These are phyloP conservation scores for Dichotomocladium elegans DNA, from an alignment of 371 early-diverging fungal genomes.

Conservation along the genomic window DNA sequence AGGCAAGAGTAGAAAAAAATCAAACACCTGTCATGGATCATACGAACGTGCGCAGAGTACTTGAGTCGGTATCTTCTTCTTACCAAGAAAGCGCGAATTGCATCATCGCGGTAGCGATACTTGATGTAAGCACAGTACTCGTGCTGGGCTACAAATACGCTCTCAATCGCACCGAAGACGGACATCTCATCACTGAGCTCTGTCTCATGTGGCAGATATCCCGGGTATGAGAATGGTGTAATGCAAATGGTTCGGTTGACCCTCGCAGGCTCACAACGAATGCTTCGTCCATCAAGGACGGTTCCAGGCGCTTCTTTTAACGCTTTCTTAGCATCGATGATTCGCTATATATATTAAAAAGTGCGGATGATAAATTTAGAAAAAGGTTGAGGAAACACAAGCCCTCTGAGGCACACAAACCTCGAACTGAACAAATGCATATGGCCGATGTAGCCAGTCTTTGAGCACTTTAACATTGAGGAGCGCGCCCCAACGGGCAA, in stretches of 20 bases:
- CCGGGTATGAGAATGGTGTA: slow-evolving; percentile 35
- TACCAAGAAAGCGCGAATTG: slow-evolving; percentile 72
- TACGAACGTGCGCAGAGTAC: no score
- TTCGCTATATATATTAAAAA: slow-evolving; percentile 14
- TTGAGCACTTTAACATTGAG: slow-evolving; percentile 75
- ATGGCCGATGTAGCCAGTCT: slow-evolving; percentile 79
- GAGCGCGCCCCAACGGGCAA: slow-evolving; percentile 65
- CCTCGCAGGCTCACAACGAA: slow-evolving; percentile 81
- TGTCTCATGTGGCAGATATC: not conserved
- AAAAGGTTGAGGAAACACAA: not conserved
- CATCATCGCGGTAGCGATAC: slow-evolving; percentile 77
- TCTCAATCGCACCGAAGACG: slow-evolving; percentile 67
- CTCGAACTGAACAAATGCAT: slow-evolving; percentile 83
- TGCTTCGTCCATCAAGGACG: slow-evolving; percentile 63
- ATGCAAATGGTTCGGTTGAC: slow-evolving; percentile 82
- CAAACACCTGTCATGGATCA: no score
- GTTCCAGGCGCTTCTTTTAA: slow-evolving; percentile 68
- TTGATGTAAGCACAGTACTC: slow-evolving; percentile 69
- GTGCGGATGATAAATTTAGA: not conserved
- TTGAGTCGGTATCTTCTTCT: no score
- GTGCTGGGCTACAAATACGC: slow-evolving; percentile 50
- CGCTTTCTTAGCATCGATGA: slow-evolving; percentile 60
- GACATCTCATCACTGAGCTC: slow-evolving; percentile 1
- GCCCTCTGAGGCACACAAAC: slow-evolving; percentile 16
- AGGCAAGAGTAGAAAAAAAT: not conserved